phyloP scores from a whole-genome alignment of 768 basidiomycete species.

The Rossbeevera mucosa region DNA sequence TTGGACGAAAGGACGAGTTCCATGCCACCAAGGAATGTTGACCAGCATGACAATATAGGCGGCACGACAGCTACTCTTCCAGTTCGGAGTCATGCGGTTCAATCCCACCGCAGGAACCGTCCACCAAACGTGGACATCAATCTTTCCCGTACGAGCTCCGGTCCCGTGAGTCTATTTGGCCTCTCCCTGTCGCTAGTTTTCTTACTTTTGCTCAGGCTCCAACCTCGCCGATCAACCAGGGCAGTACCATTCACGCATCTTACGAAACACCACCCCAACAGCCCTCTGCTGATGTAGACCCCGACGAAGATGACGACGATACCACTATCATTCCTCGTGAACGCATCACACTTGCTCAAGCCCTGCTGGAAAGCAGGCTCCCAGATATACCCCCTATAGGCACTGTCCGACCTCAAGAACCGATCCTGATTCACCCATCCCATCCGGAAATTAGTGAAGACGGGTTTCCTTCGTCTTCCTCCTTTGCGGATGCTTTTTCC shows the following conservation, averaged over 20 bases:
- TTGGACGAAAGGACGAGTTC: slow-evolving; percentile 79
- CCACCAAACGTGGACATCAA: slow-evolving; percentile 68
- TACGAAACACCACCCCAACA: slow-evolving; percentile 29
- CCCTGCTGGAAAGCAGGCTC: slow-evolving; percentile 72
- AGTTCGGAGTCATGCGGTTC: slow-evolving; percentile 26
- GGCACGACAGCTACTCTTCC: slow-evolving; percentile 24
- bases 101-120: slow-evolving; percentile 45
- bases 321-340: slow-evolving; percentile 43
- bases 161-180: slow-evolving; percentile 36
- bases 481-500: slow-evolving; percentile 42
- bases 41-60: slow-evolving; percentile 15
- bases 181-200: slow-evolving; percentile 60
- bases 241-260: slow-evolving; percentile 18
- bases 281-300: slow-evolving; percentile 38
- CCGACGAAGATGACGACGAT: slow-evolving; percentile 56
- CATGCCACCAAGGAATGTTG: slow-evolving; percentile 30
- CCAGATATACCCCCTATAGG: slow-evolving; percentile 72
- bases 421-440: slow-evolving; percentile 56
- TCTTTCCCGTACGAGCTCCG: slow-evolving; percentile 34
- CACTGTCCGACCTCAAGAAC: slow-evolving; percentile 58
- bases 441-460: slow-evolving; percentile 39
- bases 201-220: slow-evolving; percentile 61
- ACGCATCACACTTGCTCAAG: slow-evolving; percentile 66
- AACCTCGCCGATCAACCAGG: slow-evolving; percentile 29
- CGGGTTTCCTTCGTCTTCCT: slow-evolving; percentile 40